Conservation (phyloP, 441 rosid genomes). For the Breynia disticha region DNA sequence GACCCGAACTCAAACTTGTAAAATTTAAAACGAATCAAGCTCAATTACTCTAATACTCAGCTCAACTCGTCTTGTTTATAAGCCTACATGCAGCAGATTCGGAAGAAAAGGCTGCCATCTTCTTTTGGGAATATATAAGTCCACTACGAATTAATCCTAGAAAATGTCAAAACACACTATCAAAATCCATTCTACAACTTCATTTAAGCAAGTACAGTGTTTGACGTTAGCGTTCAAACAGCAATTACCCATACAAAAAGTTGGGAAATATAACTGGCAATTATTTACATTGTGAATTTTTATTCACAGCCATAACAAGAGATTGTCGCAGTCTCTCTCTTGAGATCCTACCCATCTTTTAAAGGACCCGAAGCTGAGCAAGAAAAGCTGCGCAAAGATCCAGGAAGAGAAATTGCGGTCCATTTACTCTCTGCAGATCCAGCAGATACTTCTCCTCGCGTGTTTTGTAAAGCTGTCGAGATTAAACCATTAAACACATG, state of each 20-base stretch:
- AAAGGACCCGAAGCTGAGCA: conserved; percentile 85
- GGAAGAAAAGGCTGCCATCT: too few relatives aligned
- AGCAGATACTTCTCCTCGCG: conserved; percentile 85
- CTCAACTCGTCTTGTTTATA: too few relatives aligned
- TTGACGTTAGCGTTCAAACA: too few relatives aligned
- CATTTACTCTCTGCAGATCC: conserved; percentile 88
- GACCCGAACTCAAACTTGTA: too few relatives aligned
- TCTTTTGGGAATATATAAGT: too few relatives aligned
- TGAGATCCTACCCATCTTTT: conserved; percentile 13
- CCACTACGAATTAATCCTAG: too few relatives aligned
- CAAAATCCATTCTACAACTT: too few relatives aligned
- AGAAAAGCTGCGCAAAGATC: conserved; percentile 98
- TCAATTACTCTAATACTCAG: too few relatives aligned
- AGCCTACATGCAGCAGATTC: too few relatives aligned
- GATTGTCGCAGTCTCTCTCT: conserved; percentile 8
- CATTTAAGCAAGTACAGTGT: too few relatives aligned
- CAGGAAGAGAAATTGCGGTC: conserved; percentile 93
- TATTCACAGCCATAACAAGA: conserved; percentile 25
- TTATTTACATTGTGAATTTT: conserved; percentile 25
- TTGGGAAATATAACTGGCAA: neutral
- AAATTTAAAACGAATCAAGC: too few relatives aligned
- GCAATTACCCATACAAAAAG: neutral
- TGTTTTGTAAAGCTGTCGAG: conserved; percentile 78
- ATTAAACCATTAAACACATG: neutral
- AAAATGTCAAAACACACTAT: too few relatives aligned